Evolutionary conservation across 768 basidiomycete genomes (phyloP), one percentile per base, ranked within the genome.

Genomic region (Podaxis rugospora): DNA sequence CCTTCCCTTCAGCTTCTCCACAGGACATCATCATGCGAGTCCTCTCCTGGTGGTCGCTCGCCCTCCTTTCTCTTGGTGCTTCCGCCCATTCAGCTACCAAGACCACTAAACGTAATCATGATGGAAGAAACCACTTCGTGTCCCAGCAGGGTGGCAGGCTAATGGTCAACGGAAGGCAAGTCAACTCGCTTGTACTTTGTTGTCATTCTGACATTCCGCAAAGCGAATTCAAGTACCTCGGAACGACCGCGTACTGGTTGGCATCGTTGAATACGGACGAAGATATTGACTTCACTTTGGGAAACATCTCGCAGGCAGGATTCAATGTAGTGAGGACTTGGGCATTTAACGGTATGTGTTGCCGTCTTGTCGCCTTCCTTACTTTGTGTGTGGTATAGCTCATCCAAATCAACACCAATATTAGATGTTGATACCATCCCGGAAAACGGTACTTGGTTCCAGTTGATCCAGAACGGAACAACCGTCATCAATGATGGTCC

Each of bases 191-290:
- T 23, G 39, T 13, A 51, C 49, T 52, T 42, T 56, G 50, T 54
- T 37, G 13, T 27, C 18, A 23, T 66, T 51, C 60, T 39, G 14
- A 39, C 28, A 53, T 53, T 49, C 49, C 27, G 28, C 32, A 49
- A 57, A 76, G 76, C 39, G 58, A 55, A 5, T 70, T 74, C 61
- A 61, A 66, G 1, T 71, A 72, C 52, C 65, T 72, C 60, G 75
- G 86, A 14, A 87, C 88, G 0, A 86, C 86, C 61, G 84, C 81
- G 1, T 89, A 89, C 71, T 90, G 88, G 89, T 66, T 90, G 36
- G 71, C 80, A 32, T 71, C 75, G 44, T 68, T 90, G 36, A 86
- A 87, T 61, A 69, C 68, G 10, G 79, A 78, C 27, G 62, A 76
- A 47, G 88, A 90, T 66, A 84, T 90, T 49, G 76, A 80, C 68